A percentile compares a stretch with the other conserved stretches of the same genome.
These are phyloP conservation scores for Fusarium temperatum DNA, from an alignment of 2,329 filamentous ascomycete species.

Conservation along the genomic window DNA sequence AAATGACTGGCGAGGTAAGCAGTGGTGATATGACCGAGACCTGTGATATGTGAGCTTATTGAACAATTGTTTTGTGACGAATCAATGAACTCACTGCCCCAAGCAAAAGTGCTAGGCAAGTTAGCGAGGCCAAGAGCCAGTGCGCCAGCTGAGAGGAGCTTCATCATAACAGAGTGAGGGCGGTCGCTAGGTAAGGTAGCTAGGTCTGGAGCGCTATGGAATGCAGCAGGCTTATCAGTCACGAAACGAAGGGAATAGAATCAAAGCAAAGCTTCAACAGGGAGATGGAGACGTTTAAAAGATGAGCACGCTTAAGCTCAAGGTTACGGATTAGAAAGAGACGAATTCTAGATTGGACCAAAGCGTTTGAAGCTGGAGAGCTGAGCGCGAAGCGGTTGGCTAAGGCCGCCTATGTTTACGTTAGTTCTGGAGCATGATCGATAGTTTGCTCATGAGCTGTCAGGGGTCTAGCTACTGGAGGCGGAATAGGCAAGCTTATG, in stretches of 20 bases:
- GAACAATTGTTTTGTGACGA: background rate
- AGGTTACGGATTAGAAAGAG: background rate
- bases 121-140: slow-evolving; percentile 46
- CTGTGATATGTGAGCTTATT: slow-evolving; percentile 45
- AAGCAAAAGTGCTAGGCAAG: slow-evolving; percentile 49
- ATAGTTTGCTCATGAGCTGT: slow-evolving; percentile 28
- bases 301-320: background rate
- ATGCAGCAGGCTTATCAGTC: background rate
- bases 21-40: slow-evolving; percentile 72
- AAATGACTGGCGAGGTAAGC: slow-evolving; percentile 71
- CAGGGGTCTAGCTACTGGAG: slow-evolving; percentile 8
- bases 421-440: slow-evolving; percentile 25
- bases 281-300: slow-evolving; percentile 13
- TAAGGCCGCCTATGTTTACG: slow-evolving; percentile 6
- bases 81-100: slow-evolving; percentile 52
- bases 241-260: background rate
- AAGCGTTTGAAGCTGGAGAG: slow-evolving; percentile 18
- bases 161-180: slow-evolving; percentile 42
- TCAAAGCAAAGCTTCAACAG: background rate
- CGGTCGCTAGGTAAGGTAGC: background rate
- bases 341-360: slow-evolving; percentile 19
- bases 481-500: slow-evolving; percentile 3
- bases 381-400: slow-evolving; percentile 31
- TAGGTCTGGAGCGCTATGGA: background rate
- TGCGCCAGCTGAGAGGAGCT: slow-evolving; percentile 40